phyloP scores from a whole-genome alignment of 441 rosid species.

The Kokia cookei region DNA sequence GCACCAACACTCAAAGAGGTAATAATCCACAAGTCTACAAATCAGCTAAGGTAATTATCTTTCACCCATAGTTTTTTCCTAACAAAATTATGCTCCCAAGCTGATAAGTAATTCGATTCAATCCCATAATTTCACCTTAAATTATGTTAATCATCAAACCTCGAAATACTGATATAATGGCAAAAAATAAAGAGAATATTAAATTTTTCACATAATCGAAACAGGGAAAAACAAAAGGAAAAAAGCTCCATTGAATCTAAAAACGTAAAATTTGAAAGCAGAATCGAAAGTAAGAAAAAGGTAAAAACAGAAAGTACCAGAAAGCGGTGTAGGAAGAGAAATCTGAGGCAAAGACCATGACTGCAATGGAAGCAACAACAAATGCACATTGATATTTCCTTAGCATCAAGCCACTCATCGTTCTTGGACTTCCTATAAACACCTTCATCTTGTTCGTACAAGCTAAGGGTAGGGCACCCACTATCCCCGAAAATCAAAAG shows the following conservation, averaged over 20 bases:
- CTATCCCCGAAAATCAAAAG: background rate
- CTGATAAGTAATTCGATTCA: background rate
- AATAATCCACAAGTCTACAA: background rate
- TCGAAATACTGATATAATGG: background rate
- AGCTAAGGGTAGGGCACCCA: background rate
- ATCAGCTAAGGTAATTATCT: background rate
- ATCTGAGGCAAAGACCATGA: conserved; percentile 54
- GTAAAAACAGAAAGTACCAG: conserved; percentile 38
- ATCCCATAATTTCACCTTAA: background rate
- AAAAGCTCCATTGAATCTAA: background rate
- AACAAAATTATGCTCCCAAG: background rate
- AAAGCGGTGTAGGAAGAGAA: conserved; percentile 79
- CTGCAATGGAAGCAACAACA: conserved; percentile 71
- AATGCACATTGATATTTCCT: conserved; percentile 71
- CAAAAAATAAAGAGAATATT: background rate
- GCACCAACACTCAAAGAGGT: background rate
- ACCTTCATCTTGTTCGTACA: conserved; percentile 51
- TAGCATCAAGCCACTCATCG: conserved; percentile 58
- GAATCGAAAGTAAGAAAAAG: background rate
- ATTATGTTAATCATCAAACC: background rate
- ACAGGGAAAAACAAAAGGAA: background rate
- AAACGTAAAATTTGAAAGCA: background rate
- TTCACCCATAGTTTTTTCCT: background rate
- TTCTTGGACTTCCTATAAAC: conserved; percentile 78
- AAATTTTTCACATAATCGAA: background rate